Evolutionary conservation across 1,284 basidiomycete genomes (phyloP).

Genomic region (Fomitopsis schrenkii): DNA sequence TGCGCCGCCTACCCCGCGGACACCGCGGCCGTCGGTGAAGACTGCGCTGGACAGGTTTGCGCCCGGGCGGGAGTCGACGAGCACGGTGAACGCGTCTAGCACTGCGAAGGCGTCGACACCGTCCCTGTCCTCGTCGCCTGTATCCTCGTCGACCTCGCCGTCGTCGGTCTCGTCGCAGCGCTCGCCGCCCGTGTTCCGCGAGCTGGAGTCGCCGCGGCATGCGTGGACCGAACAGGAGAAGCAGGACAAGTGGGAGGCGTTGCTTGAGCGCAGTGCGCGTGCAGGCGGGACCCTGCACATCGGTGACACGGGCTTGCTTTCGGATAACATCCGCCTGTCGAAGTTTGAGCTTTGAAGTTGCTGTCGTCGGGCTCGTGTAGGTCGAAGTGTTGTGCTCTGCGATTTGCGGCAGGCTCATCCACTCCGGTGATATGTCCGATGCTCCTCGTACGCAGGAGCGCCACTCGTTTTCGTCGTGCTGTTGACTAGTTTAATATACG

Average conservation of each 20-base stretch:
- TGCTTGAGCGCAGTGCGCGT: constrained; percentile 55
- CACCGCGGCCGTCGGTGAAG: constrained; percentile 14
- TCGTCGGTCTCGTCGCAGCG: constrained; percentile 19
- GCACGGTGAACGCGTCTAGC: constrained; percentile 28
- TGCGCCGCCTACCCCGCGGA: constrained; percentile 21
- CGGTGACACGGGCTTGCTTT: constrained; percentile 37
- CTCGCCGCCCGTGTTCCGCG: constrained; percentile 45
- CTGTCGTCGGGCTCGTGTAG: background rate
- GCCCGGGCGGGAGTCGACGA: constrained; percentile 18
- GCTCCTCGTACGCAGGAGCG: background rate
- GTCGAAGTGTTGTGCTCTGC: background rate
- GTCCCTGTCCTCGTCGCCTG: constrained; percentile 13
- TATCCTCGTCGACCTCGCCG: constrained; percentile 14
- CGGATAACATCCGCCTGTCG: constrained; percentile 41
- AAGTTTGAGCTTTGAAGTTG: constrained; percentile 4
- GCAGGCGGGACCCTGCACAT: constrained; percentile 70
- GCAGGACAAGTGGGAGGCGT: constrained; percentile 62
- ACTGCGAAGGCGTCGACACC: constrained; percentile 17
- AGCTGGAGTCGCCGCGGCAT: constrained; percentile 33
- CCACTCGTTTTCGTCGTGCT: background rate
- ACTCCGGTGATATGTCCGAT: background rate
- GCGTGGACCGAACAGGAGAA: constrained; percentile 63
- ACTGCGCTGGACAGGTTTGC: constrained; percentile 17
- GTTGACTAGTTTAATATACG: background rate
- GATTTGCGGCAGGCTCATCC: no score